phyloP scores from a whole-genome alignment of 1,284 basidiomycete genomes.

The Apiotrichum porosum region DNA sequence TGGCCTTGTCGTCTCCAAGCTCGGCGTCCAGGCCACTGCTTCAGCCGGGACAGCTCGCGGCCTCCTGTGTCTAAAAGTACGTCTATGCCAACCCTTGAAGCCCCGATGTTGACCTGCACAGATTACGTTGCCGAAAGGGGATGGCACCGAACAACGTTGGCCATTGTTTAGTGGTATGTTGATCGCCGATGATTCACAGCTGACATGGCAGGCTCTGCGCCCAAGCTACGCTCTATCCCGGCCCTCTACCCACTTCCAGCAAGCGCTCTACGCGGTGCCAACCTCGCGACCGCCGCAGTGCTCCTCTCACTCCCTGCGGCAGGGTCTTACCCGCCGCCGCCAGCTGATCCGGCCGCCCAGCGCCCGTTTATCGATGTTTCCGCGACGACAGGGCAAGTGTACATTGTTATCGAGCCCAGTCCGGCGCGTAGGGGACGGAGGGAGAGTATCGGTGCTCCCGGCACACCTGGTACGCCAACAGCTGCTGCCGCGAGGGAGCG shows the following conservation, averaged over 20 bases:
- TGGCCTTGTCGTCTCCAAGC: conserved; percentile 32
- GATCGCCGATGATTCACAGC: not conserved
- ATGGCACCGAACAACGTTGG: conserved; percentile 24
- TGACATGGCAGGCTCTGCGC: conserved; percentile 9
- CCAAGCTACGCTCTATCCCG: conserved; percentile 28
- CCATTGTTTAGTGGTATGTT: conserved; percentile 30
- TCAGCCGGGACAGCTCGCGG: conserved; percentile 22
- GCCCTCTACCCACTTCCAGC: conserved; percentile 32
- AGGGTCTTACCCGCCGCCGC: conserved; percentile 21
- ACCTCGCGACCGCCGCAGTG: conserved; percentile 18
- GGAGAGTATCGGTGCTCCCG: not conserved
- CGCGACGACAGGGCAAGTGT: conserved; percentile 34
- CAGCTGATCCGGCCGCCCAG: not conserved
- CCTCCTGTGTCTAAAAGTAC: conserved; percentile 37
- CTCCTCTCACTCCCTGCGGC: conserved; percentile 25
- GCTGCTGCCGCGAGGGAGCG: conserved; percentile 10
- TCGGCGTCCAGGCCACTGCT: conserved; percentile 32
- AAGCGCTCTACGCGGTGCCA: conserved; percentile 11
- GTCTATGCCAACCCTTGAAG: not conserved
- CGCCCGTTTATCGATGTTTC: conserved; percentile 33
- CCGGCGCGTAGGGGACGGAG: conserved; percentile 4
- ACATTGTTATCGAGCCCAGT: conserved; percentile 24
- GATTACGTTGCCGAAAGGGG: conserved; percentile 29
- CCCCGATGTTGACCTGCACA: too few relatives aligned
- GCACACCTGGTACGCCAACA: not conserved